These are phyloP conservation scores for Ramaria sp. DNA, from an alignment of 768 basidiomycete species.

Conservation along the genomic window DNA sequence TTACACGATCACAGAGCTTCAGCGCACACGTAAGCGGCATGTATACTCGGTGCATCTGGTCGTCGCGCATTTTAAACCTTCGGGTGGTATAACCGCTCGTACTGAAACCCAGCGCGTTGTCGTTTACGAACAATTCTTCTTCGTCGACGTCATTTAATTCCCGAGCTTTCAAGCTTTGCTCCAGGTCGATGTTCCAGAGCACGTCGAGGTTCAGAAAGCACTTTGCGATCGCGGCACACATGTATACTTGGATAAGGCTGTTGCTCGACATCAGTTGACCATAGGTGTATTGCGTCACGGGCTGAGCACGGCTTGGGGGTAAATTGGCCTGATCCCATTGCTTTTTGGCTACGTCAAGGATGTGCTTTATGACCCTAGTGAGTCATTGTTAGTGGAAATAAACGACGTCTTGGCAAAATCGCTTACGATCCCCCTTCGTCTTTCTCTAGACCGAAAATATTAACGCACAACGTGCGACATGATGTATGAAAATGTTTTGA, in stretches of 20 bases:
- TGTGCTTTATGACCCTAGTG: neutral
- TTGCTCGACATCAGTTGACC: conserved; percentile 3
- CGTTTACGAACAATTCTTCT: neutral
- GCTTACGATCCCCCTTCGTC: neutral
- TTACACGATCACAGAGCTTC: neutral
- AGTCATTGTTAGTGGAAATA: neutral
- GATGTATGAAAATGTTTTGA: neutral
- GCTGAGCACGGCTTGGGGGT: neutral
- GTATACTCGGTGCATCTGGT: conserved; percentile 1
- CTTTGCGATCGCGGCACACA: conserved; percentile 1
- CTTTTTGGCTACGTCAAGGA: neutral
- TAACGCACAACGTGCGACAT: neutral
- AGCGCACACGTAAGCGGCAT: conserved; percentile 4
- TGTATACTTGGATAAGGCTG: conserved; percentile 2
- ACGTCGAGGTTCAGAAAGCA: conserved; percentile 3
- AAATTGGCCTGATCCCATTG: conserved; percentile 1
- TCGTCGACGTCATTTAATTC: neutral
- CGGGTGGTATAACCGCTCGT: neutral
- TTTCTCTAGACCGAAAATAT: neutral
- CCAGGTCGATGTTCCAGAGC: neutral
- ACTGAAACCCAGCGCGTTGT: neutral
- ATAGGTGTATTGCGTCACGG: neutral
- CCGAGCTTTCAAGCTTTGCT: neutral
- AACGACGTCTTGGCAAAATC: neutral
- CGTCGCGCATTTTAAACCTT: neutral